Evolutionary conservation across 139 green algal species (phyloP).

Genomic region (Monoraphidium neglectum): DNA sequence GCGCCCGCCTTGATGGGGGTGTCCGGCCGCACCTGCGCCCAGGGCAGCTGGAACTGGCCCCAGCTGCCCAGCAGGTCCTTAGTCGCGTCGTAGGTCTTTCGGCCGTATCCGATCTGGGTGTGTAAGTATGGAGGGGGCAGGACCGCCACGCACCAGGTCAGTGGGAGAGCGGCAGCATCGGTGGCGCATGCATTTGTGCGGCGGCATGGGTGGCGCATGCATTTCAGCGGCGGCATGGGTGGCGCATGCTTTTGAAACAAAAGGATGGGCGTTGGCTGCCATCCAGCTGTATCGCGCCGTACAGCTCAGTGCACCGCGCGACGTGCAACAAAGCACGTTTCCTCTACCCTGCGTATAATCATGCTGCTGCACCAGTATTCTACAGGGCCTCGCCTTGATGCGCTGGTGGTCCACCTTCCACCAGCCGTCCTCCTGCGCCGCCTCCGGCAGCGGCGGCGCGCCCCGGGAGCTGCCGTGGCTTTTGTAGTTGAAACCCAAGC

Average conservation of each 20-base stretch:
- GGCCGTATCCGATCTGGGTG: conserved; percentile 47
- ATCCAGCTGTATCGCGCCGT: too few species aligned
- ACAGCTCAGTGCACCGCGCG: too few species aligned
- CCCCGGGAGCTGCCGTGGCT: conserved; percentile 6
- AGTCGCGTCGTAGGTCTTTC: conserved; percentile 31
- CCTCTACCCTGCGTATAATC: not conserved
- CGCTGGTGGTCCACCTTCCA: conserved; percentile 31
- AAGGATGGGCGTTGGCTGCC: too few species aligned
- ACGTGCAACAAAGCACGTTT: too few species aligned
- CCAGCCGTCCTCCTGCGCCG: conserved; percentile 17
- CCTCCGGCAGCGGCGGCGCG: conserved; percentile 9
- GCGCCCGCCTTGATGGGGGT: conserved; percentile 26
- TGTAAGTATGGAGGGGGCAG: not conserved
- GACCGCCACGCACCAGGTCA: not conserved
- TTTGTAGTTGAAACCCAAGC: conserved; percentile 21
- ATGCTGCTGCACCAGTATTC: not conserved
- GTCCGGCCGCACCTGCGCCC: conserved; percentile 40
- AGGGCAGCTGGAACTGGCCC: conserved; percentile 63
- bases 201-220: not conserved
- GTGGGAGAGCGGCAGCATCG: not conserved
- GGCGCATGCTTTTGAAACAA: not conserved
- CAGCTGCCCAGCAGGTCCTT: conserved; percentile 36
- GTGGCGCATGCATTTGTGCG: not conserved
- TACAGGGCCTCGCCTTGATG: conserved; percentile 9
- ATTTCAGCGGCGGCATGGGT: not conserved